These are phyloP conservation scores for Plasmodium adleri DNA, from an alignment of 169 alveolate genomes.

Conservation along the genomic window DNA sequence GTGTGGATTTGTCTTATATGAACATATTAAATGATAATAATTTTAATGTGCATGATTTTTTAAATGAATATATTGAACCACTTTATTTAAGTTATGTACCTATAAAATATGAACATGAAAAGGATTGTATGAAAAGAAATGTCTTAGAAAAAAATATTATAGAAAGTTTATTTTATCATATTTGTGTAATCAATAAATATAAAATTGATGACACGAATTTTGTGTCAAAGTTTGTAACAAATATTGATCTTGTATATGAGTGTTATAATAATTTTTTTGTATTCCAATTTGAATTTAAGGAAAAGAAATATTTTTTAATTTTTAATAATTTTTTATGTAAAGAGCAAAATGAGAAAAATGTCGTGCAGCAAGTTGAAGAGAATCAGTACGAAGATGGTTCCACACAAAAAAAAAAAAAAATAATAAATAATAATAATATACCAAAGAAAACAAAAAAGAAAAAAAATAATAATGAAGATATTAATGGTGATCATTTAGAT, in stretches of 20 bases:
- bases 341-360: background rate
- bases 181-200: conserved; percentile 57
- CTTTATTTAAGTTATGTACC: conserved; percentile 82
- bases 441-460: background rate
- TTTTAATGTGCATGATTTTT: conserved; percentile 17
- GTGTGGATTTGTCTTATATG: conserved; percentile 54
- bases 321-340: conserved; percentile 37
- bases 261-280: conserved; percentile 30
- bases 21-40: conserved; percentile 23
- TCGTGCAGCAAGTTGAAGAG: too few relatives aligned
- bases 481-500: background rate
- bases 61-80: conserved; percentile 81
- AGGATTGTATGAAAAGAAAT: conserved; percentile 35
- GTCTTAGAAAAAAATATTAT: conserved; percentile 33
- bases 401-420: background rate
- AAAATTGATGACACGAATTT: conserved; percentile 18
- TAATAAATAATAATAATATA: background rate
- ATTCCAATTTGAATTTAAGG: conserved; percentile 57
- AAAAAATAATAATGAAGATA: background rate
- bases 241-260: conserved; percentile 19
- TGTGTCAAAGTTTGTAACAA: conserved; percentile 27
- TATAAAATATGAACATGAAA: conserved; percentile 70
- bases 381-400: too few relatives aligned
- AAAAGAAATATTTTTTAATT: conserved; percentile 55
- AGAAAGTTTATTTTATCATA: conserved; percentile 61